Evolutionary conservation across 2,329 filamentous ascomycete genomes (phyloP).

Genomic region (Cladophialophora immunda): DNA sequence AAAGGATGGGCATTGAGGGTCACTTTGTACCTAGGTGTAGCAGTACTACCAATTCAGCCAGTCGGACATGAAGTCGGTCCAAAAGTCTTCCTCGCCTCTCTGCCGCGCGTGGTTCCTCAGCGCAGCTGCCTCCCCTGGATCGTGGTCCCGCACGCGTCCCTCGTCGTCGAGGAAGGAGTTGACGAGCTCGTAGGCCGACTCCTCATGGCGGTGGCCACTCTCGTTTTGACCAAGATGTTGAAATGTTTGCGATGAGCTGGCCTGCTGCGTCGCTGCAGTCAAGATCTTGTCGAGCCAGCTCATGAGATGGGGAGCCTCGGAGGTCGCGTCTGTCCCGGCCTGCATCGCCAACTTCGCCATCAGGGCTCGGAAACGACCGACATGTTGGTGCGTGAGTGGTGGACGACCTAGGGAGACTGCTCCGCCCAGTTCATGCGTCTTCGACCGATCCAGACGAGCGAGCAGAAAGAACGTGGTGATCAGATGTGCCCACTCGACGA

Average conservation of each 20-base stretch:
- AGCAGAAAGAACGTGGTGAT: constrained; percentile 33
- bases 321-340: not conserved
- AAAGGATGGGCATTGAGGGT: no score
- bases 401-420: not conserved
- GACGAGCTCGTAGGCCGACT: constrained; percentile 32
- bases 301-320: constrained; percentile 17
- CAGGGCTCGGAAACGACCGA: constrained; percentile 21
- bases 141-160: not conserved
- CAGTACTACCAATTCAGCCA: constrained; percentile 34
- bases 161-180: constrained; percentile 30
- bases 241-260: not conserved
- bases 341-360: constrained; percentile 1
- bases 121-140: not conserved
- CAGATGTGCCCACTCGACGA: constrained; percentile 30
- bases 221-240: not conserved
- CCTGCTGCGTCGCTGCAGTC: constrained; percentile 16
- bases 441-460: constrained; percentile 22
- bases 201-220: not conserved
- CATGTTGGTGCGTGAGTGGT: constrained; percentile 11
- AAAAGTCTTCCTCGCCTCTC: constrained; percentile 20
- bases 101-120: not conserved
- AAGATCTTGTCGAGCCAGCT: constrained; percentile 31
- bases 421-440: not conserved
- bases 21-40: no score
- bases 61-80: constrained; percentile 35